phyloP scores from a whole-genome alignment of 768 basidiomycete species.

The Gyrodon lividus region DNA sequence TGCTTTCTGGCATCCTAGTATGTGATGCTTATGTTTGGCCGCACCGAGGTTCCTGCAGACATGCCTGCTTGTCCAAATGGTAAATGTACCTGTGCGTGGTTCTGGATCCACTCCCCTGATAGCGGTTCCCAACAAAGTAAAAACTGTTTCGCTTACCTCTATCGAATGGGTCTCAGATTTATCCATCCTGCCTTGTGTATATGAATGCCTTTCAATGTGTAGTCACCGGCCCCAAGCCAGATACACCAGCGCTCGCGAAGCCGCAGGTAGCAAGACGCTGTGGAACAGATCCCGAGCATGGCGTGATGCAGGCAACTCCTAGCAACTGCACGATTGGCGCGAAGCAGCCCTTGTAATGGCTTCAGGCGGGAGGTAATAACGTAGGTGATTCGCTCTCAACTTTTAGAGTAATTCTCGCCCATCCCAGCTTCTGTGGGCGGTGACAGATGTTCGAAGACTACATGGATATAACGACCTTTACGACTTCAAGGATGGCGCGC shows the following conservation, averaged over 20 bases:
- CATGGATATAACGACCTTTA: conserved; percentile 37
- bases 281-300: conserved; percentile 29
- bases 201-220: conserved; percentile 43
- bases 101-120: conserved; percentile 39
- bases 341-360: conserved; percentile 41
- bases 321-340: conserved; percentile 41
- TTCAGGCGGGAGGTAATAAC: conserved; percentile 39
- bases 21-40: conserved; percentile 28
- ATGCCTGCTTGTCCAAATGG: conserved; percentile 44
- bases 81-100: conserved; percentile 45
- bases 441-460: conserved; percentile 32
- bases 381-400: conserved; percentile 23
- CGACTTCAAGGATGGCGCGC: conserved; percentile 44
- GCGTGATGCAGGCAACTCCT: conserved; percentile 18
- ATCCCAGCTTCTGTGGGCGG: neutral
- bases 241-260: conserved; percentile 30
- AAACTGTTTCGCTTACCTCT: conserved; percentile 7
- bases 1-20: conserved; percentile 32
- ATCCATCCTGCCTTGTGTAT: conserved; percentile 26
- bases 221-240: conserved; percentile 28
- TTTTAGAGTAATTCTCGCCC: neutral
- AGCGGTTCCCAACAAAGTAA: conserved; percentile 37
- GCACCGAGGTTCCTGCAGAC: conserved; percentile 40
- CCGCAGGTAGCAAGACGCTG: conserved; percentile 37
- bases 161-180: neutral